These are phyloP conservation scores for Fusarium tanahbumbuense DNA, from an alignment of 2,329 filamentous ascomycete genomes.

Conservation along the genomic window DNA sequence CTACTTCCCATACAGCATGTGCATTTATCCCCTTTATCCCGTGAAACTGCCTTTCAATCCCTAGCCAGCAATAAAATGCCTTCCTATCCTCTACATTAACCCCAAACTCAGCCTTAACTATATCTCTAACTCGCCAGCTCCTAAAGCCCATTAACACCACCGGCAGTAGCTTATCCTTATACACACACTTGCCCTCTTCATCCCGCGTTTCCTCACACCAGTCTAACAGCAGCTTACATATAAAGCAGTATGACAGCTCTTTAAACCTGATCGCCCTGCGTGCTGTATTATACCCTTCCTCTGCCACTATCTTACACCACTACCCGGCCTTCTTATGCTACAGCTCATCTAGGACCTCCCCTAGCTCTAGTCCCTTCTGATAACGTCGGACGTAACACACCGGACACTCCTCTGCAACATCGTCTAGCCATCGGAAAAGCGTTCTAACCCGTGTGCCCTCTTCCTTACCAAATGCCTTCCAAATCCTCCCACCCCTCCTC, in stretches of 20 bases:
- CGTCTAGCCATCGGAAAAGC: background rate
- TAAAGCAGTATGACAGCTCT: background rate
- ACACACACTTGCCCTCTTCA: background rate
- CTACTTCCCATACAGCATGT: background rate
- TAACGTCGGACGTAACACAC: background rate
- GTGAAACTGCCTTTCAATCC: background rate
- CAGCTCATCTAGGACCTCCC: background rate
- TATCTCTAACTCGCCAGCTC: background rate
- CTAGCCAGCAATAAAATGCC: background rate
- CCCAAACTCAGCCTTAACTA: background rate
- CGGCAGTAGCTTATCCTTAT: background rate
- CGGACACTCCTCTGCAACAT: background rate
- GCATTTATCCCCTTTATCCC: background rate
- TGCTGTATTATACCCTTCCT: background rate
- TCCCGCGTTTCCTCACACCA: background rate
- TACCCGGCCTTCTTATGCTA: background rate
- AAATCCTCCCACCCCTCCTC: background rate
- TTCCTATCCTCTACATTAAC: background rate
- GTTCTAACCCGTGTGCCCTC: background rate
- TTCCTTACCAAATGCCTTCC: background rate
- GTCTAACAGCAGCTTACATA: background rate
- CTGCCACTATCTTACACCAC: background rate
- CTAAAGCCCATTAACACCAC: background rate
- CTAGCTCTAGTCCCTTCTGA: background rate
- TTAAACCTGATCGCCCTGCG: background rate